These are phyloP conservation scores for Clonostachys byssicola DNA, from an alignment of 2,329 filamentous ascomycete genomes.

Conservation along the genomic window DNA sequence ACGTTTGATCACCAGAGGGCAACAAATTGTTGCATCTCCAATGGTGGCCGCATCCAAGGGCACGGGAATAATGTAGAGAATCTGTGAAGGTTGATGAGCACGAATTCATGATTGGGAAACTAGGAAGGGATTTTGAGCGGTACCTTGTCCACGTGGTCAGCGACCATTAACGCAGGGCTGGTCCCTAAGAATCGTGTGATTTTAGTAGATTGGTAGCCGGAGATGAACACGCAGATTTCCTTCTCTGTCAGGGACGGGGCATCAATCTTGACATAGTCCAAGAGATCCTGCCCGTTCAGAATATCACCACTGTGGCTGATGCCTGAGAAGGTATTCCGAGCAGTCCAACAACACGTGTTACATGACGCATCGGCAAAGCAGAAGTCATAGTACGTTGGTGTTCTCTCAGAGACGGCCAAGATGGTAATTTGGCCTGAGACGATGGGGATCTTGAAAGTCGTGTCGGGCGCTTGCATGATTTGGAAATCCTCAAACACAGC, in stretches of 20 bases:
- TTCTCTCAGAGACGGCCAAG: constrained; percentile 6
- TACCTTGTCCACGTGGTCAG: constrained; percentile 10
- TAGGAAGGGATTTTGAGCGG: not conserved
- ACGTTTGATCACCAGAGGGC: constrained; percentile 8
- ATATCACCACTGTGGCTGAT: constrained; percentile 8
- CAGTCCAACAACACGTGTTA: constrained; percentile 6
- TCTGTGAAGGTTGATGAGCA: not conserved
- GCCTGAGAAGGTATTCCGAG: constrained; percentile 5
- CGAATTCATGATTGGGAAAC: not conserved
- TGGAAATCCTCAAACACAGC: constrained; percentile 7
- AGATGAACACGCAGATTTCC: constrained; percentile 9
- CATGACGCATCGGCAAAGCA: constrained; percentile 6
- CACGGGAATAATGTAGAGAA: constrained; percentile 10
- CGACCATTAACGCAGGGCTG: constrained; percentile 8
- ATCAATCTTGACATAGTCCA: constrained; percentile 6
- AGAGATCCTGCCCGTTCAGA: constrained; percentile 2
- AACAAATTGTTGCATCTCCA: constrained; percentile 9
- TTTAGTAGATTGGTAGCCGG: constrained; percentile 4
- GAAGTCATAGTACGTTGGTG: constrained; percentile 9
- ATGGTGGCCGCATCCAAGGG: constrained; percentile 10
- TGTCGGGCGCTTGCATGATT: constrained; percentile 5
- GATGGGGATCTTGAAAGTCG: constrained; percentile 5
- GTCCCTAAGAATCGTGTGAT: constrained; percentile 9
- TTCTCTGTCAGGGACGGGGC: constrained; percentile 3
- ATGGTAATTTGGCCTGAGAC: constrained; percentile 6